Evolutionary conservation across 306 rosid genomes (phyloP).

Genomic region (Acacia crassicarpa): DNA sequence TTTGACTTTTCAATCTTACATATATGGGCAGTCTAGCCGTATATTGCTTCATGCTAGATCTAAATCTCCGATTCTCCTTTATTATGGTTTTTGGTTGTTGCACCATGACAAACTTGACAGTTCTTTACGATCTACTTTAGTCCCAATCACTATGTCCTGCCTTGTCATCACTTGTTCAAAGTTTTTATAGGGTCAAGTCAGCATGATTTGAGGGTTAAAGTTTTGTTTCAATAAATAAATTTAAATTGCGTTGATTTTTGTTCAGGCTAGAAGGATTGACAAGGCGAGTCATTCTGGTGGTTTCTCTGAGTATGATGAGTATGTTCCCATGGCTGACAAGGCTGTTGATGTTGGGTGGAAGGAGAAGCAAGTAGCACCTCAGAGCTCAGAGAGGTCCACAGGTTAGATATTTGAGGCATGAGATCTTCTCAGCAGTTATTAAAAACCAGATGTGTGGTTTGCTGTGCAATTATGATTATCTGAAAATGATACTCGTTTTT

Average conservation of each 20-base stretch:
- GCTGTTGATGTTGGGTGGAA: slow-evolving; percentile 46
- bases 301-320: slow-evolving; percentile 42
- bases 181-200: not conserved
- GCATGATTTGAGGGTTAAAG: not conserved
- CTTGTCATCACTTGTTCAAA: not conserved
- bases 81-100: not conserved
- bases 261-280: slow-evolving; percentile 43
- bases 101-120: not conserved
- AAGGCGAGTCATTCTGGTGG: slow-evolving; percentile 26
- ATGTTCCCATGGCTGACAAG: slow-evolving; percentile 62
- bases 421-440: not conserved
- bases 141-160: not conserved
- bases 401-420: slow-evolving; percentile 39
- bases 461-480: not conserved
- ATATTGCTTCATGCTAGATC: not conserved
- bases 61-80: not conserved
- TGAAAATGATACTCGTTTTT: not conserved
- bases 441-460: not conserved
- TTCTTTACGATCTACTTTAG: not conserved
- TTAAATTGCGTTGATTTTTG: slow-evolving; percentile 11
- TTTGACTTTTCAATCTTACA: not conserved
- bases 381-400: slow-evolving; percentile 26
- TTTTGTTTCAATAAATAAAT: not conserved
- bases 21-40: not conserved
- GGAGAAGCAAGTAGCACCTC: slow-evolving; percentile 23